These are phyloP conservation scores for Lachnellula cervina DNA, from an alignment of 2,329 filamentous ascomycete genomes.

Conservation along the genomic window DNA sequence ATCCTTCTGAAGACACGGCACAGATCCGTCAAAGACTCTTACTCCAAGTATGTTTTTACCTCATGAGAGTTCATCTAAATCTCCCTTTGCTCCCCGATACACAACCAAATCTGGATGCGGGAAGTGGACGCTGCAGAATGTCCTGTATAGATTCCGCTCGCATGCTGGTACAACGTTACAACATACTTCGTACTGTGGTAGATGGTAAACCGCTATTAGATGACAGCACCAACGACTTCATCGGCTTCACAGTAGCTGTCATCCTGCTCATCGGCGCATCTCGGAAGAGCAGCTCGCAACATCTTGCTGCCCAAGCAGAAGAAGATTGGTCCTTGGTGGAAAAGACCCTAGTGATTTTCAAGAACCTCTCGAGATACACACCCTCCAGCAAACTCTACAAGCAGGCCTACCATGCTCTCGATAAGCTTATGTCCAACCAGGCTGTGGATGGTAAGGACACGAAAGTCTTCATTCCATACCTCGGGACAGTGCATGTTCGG, in stretches of 20 bases:
- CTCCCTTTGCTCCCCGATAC: constrained; percentile 41
- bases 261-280: constrained; percentile 36
- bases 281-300: background rate
- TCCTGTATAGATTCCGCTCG: constrained; percentile 37
- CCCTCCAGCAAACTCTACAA: constrained; percentile 11
- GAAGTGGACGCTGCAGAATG: too few species aligned
- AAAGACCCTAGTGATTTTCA: constrained; percentile 3
- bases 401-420: constrained; percentile 12
- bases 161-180: constrained; percentile 37
- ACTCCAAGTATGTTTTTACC: constrained; percentile 40
- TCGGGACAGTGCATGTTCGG: constrained; percentile 4
- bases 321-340: constrained; percentile 7
- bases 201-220: constrained; percentile 35
- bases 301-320: background rate
- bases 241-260: constrained; percentile 41
- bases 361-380: background rate
- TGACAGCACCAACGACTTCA: constrained; percentile 43
- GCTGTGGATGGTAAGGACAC: constrained; percentile 2
- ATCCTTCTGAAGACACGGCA: constrained; percentile 21
- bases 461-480: constrained; percentile 10
- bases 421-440: background rate
- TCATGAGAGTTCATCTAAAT: constrained; percentile 41
- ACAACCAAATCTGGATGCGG: constrained; percentile 7
- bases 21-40: constrained; percentile 34
- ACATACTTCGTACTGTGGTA: constrained; percentile 32